Percentiles rank a stretch among this genome's conserved stretches.
These are phyloP conservation scores for Plasmodium relictum DNA, from an alignment of 169 alveolate species.

Conservation along the genomic window DNA sequence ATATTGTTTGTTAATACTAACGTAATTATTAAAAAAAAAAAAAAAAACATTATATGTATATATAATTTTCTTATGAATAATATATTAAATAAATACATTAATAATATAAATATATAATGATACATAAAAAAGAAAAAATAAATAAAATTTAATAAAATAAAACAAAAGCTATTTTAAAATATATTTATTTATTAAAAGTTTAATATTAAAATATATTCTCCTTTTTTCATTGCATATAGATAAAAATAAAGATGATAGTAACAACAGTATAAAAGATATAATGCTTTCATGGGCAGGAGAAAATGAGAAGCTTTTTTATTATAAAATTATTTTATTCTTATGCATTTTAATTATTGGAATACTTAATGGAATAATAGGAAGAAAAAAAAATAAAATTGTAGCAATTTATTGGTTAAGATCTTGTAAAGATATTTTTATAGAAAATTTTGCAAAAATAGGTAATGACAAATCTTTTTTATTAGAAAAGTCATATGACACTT, in stretches of 20 bases:
- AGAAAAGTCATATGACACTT: conserved; percentile 64
- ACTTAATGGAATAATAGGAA: conserved; percentile 45
- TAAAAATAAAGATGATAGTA: no score
- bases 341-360: conserved; percentile 17
- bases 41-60: background rate
- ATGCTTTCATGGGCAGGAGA: conserved; percentile 56
- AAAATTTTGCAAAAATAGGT: conserved; percentile 62
- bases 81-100: no score
- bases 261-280: no score
- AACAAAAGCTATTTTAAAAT: no score
- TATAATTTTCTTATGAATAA: no score
- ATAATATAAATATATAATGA: no score
- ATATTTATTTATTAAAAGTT: no score
- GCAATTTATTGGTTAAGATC: conserved; percentile 70
- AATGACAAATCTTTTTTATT: conserved; percentile 70
- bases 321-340: conserved; percentile 16
- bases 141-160: no score
- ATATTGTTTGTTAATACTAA: background rate
- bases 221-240: no score
- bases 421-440: conserved; percentile 60
- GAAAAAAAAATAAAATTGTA: conserved; percentile 37
- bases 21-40: background rate
- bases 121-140: no score
- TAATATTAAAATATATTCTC: no score
- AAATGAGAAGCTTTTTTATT: conserved; percentile 51